Evolutionary conservation across 106 monocot genomes (phyloP).

Genomic region (Dendrobium catenatum): DNA sequence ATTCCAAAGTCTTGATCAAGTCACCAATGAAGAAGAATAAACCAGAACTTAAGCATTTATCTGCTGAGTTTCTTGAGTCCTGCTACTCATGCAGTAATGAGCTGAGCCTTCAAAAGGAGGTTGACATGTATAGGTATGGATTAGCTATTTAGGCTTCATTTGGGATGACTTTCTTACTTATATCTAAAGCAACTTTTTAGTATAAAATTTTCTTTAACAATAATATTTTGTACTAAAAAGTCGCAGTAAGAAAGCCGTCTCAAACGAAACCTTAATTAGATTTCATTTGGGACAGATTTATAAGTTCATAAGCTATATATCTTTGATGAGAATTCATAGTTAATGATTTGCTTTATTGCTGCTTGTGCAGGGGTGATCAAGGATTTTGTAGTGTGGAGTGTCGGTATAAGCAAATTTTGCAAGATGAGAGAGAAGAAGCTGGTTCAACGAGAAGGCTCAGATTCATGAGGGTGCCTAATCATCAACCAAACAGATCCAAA

Average conservation of each 20-base stretch:
- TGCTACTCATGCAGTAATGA: conserved; percentile 24
- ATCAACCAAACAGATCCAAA: neutral
- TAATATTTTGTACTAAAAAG: no score
- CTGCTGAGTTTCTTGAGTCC: conserved; percentile 11
- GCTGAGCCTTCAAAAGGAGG: conserved; percentile 18
- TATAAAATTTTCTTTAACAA: no score
- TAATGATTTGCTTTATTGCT: neutral
- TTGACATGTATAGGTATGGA: conserved; percentile 29
- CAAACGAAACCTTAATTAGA: no score
- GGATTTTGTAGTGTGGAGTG: conserved; percentile 50
- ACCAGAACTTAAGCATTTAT: neutral
- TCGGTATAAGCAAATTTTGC: conserved; percentile 30
- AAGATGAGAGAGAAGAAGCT: conserved; percentile 30
- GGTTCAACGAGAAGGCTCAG: neutral
- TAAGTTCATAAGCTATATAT: no score
- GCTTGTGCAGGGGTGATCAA: conserved; percentile 36
- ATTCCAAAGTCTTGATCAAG: neutral
- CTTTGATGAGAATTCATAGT: neutral
- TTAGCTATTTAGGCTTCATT: neutral
- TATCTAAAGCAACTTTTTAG: no score
- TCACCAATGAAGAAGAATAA: neutral
- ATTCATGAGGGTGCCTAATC: neutral
- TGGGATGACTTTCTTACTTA: no score
- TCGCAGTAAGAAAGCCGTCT: no score
- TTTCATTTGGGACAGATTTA: no score